Conservation (phyloP, 1,284 basidiomycete species). For the Paramarasmius palmivorus region DNA sequence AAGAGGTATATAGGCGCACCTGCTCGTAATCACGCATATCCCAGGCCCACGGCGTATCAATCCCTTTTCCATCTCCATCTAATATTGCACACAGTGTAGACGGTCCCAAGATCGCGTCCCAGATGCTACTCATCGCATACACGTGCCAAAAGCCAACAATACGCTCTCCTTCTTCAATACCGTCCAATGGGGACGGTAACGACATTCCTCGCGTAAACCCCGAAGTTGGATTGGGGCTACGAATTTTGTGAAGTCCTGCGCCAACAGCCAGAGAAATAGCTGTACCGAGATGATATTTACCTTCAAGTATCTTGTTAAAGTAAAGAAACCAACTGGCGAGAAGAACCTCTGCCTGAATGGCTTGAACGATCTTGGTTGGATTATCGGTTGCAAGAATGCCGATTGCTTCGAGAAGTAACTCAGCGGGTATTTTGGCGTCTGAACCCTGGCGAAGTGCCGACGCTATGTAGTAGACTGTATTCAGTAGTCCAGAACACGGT, state of each 20-base stretch:
- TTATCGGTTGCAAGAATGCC: slow-evolving; percentile 37
- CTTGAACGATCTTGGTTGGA: slow-evolving; percentile 48
- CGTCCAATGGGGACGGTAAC: slow-evolving; percentile 28
- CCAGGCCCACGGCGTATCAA: slow-evolving; percentile 61
- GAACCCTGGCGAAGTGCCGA: not conserved
- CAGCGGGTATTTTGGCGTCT: slow-evolving; percentile 42
- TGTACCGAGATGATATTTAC: slow-evolving; percentile 40
- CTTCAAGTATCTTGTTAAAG: slow-evolving; percentile 42
- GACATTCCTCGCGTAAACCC: slow-evolving; percentile 27
- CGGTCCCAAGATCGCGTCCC: slow-evolving; percentile 44
- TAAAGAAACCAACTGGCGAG: slow-evolving; percentile 56
- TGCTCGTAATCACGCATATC: slow-evolving; percentile 45
- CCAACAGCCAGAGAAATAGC: slow-evolving; percentile 42
- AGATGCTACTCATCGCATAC: slow-evolving; percentile 51
- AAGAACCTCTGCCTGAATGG: slow-evolving; percentile 57
- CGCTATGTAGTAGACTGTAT: slow-evolving; percentile 19
- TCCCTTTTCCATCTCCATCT: slow-evolving; percentile 44
- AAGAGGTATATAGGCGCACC: slow-evolving; percentile 27
- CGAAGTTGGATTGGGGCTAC: slow-evolving; percentile 25
- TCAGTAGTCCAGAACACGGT: slow-evolving; percentile 27
- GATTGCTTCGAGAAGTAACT: slow-evolving; percentile 42
- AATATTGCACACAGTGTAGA: slow-evolving; percentile 34
- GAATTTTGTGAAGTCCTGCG: slow-evolving; percentile 41
- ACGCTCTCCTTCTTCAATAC: slow-evolving; percentile 54
- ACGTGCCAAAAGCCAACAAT: slow-evolving; percentile 62